Percentiles rank a stretch among this genome's conserved stretches.
These are phyloP conservation scores for Solanum pinnatisectum DNA, from an alignment of 257 asterid genomes.

Conservation along the genomic window DNA sequence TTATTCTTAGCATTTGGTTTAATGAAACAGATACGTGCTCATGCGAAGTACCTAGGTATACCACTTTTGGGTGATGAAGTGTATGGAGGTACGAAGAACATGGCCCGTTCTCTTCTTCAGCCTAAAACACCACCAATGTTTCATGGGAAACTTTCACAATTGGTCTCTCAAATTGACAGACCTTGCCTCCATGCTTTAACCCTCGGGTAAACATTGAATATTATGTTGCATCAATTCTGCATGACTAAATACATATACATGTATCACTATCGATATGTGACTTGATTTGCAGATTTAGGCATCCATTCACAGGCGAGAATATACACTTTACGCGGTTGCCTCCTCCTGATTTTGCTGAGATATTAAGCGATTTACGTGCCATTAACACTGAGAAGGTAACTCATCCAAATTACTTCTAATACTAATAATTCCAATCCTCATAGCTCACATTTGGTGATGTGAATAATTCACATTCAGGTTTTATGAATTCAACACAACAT, in stretches of 20 bases:
- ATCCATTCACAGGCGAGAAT: conserved; percentile 62
- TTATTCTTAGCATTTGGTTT: background rate
- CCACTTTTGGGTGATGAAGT: conserved; percentile 96
- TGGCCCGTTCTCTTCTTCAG: conserved; percentile 76
- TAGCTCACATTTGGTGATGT: background rate
- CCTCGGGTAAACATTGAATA: conserved; percentile 46
- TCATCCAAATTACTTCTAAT: background rate
- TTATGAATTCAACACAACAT: background rate
- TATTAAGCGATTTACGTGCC: conserved; percentile 46
- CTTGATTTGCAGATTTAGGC: conserved; percentile 44
- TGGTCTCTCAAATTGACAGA: conserved; percentile 54
- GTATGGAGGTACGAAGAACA: conserved; percentile 88
- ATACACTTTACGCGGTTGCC: conserved; percentile 64
- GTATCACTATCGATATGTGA: background rate
- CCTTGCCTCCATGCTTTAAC: conserved; percentile 90
- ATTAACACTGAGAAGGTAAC: conserved; percentile 47
- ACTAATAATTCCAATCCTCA: background rate
- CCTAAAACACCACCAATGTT: conserved; percentile 35
- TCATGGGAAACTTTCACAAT: conserved; percentile 34
- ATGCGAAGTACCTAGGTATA: conserved; percentile 79
- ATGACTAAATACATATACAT: background rate
- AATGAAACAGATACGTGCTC: conserved; percentile 64
- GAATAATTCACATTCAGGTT: background rate
- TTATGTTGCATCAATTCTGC: background rate
- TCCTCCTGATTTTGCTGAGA: conserved; percentile 68